phyloP scores from a whole-genome alignment of 345 rosid genomes.

The Eucalyptus microcorys region DNA sequence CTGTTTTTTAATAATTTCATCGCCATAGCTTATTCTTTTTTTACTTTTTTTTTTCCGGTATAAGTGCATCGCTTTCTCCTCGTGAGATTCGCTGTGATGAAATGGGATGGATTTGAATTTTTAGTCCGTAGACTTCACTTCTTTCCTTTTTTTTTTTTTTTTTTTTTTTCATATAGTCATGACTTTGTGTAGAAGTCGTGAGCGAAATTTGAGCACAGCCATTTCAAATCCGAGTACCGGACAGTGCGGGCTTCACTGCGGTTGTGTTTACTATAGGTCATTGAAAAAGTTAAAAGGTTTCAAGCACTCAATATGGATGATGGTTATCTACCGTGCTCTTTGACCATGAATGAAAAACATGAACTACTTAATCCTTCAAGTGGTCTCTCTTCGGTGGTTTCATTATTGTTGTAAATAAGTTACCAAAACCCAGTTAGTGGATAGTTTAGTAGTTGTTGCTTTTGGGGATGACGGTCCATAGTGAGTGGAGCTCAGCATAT shows the following conservation, averaged over 20 bases:
- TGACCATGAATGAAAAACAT: neutral
- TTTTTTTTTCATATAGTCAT: neutral
- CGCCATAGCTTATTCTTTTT: neutral
- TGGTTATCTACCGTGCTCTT: neutral
- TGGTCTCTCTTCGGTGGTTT: neutral
- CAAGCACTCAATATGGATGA: neutral
- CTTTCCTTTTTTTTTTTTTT: too few species aligned
- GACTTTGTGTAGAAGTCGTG: neutral
- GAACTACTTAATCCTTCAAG: neutral
- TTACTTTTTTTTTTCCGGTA: neutral
- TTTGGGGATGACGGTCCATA: neutral
- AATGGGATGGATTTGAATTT: neutral
- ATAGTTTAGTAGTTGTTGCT: neutral
- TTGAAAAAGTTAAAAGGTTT: neutral
- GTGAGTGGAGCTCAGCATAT: neutral
- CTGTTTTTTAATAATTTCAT: neutral
- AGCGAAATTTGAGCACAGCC: neutral
- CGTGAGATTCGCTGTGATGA: neutral
- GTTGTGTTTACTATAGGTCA: neutral
- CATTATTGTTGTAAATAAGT: neutral
- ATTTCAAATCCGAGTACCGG: neutral
- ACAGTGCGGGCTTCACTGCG: neutral
- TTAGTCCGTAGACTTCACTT: neutral
- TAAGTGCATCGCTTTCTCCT: neutral
- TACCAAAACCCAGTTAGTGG: neutral